These are phyloP conservation scores for Taphrina flavorubra DNA, from an alignment of 1,139 yeast genomes.

Conservation along the genomic window DNA sequence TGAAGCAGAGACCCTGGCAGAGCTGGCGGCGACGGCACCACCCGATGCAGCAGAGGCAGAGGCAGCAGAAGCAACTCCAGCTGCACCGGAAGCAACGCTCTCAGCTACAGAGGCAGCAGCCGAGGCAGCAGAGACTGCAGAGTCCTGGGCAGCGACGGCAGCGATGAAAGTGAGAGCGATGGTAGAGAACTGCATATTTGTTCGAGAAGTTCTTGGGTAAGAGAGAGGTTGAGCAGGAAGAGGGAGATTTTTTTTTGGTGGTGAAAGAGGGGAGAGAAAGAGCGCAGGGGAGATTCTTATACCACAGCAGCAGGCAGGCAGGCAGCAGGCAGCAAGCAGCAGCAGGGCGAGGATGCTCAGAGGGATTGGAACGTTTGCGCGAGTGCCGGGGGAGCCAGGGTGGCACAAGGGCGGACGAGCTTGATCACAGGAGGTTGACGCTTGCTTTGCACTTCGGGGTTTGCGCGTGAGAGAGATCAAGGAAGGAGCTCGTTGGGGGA, in stretches of 20 bases:
- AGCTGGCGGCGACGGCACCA: conserved; percentile 18
- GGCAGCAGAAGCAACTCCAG: conserved; percentile 21
- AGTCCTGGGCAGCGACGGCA: conserved; percentile 36
- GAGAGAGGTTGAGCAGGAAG: background rate
- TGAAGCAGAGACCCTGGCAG: conserved; percentile 1
- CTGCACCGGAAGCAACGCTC: conserved; percentile 13
- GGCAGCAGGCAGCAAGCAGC: too few species aligned
- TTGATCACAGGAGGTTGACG: conserved; percentile 9
- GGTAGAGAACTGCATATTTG: conserved; percentile 35
- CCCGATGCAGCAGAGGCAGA: conserved; percentile 22
- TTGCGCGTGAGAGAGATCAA: background rate
- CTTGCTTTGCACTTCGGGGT: background rate
- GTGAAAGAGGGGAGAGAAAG: background rate
- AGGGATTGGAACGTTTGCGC: background rate
- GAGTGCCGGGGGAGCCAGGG: conserved; percentile 6
- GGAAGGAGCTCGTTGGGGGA: background rate
- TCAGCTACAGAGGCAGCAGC: conserved; percentile 8
- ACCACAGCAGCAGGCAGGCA: background rate
- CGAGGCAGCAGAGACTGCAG: conserved; percentile 25
- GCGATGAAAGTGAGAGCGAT: conserved; percentile 35
- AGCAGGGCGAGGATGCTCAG: background rate
- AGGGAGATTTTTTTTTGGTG: background rate
- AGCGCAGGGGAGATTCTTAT: conserved; percentile 22
- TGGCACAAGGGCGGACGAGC: background rate
- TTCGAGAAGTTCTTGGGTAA: background rate